These are phyloP conservation scores for Fusarium napiforme DNA, from an alignment of 2,329 filamentous ascomycete species.

Conservation along the genomic window DNA sequence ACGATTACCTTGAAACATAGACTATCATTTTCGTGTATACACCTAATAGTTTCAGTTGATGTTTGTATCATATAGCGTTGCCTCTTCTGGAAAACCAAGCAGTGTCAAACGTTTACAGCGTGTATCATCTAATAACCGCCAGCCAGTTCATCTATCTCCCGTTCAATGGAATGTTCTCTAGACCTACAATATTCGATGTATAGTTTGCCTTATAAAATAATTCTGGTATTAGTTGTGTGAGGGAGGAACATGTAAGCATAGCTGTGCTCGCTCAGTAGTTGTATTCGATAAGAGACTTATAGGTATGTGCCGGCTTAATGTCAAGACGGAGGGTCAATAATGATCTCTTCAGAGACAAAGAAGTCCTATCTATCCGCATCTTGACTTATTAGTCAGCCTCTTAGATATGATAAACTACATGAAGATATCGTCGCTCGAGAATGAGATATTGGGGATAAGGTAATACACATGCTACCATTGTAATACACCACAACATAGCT, in stretches of 20 bases:
- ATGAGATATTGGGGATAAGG: not conserved
- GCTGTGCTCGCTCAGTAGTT: not conserved
- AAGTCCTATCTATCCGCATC: no score
- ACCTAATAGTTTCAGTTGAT: not conserved
- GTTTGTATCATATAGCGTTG: not conserved
- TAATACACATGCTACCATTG: not conserved
- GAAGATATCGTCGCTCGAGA: no score
- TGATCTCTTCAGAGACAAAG: not conserved
- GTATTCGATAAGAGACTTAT: not conserved
- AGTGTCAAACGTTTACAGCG: not conserved
- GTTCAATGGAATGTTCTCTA: not conserved
- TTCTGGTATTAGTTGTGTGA: not conserved
- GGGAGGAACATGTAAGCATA: not conserved
- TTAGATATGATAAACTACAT: not conserved
- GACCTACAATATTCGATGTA: not conserved
- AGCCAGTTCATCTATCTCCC: not conserved
- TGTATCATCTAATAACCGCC: not conserved
- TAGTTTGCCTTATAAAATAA: not conserved
- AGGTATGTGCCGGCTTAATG: not conserved
- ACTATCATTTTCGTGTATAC: not conserved
- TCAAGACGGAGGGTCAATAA: not conserved
- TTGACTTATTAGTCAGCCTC: no score
- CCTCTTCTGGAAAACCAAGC: not conserved
- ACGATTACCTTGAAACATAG: not conserved
- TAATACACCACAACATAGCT: not conserved